These are phyloP conservation scores for Diaporthe australafricana DNA, from an alignment of 2,329 filamentous ascomycete species.

Conservation along the genomic window DNA sequence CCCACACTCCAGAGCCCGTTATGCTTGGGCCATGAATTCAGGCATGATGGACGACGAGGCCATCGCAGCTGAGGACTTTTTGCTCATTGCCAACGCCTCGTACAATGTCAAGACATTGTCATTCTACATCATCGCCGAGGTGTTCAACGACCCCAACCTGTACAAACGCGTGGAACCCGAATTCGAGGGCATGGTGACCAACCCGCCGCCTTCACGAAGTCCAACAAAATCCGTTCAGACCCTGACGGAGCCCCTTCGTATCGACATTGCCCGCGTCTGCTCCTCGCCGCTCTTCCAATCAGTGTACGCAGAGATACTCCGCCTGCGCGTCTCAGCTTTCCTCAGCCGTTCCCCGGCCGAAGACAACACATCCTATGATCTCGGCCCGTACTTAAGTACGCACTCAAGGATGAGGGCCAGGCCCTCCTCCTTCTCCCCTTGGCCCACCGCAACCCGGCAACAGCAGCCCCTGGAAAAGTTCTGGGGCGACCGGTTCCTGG, in stretches of 20 bases:
- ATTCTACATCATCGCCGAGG: not conserved
- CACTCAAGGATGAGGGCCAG: not conserved
- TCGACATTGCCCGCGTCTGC: not conserved
- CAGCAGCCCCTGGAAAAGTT: not conserved
- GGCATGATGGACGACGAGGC: not conserved
- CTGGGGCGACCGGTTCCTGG: not conserved
- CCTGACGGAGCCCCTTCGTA: not conserved
- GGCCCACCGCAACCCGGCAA: not conserved
- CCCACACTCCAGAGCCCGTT: no score
- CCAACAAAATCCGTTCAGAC: no score
- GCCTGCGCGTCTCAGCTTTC: not conserved
- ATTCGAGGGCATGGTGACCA: not conserved
- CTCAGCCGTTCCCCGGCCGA: not conserved
- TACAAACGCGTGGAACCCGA: not conserved
- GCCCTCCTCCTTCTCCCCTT: no score
- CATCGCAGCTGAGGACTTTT: not conserved
- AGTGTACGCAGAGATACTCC: slow-evolving; percentile 5
- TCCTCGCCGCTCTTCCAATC: slow-evolving; percentile 2
- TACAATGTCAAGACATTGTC: no score
- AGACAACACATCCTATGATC: not conserved
- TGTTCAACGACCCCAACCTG: not conserved
- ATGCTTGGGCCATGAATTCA: not conserved
- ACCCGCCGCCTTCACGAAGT: not conserved
- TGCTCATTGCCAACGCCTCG: not conserved
- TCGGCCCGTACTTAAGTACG: not conserved